Percentiles rank a stretch among this genome's conserved stretches.
phyloP scores from a whole-genome alignment of 2,329 filamentous ascomycete genomes.

The Aureobasidium pullulans region DNA sequence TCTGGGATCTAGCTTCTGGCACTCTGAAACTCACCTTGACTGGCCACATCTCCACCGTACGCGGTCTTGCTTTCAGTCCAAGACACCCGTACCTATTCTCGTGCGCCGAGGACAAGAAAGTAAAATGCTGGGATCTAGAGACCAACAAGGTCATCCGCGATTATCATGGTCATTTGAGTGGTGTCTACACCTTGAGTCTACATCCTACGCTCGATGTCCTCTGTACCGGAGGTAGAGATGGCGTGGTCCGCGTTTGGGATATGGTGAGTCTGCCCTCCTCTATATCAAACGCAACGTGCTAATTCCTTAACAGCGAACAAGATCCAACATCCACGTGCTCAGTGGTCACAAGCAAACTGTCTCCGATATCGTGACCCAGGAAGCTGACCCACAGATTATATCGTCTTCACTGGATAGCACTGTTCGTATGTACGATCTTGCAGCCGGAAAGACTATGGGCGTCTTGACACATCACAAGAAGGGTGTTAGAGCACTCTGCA shows the following conservation, averaged over 20 bases:
- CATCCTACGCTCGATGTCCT: slow-evolving; percentile 93
- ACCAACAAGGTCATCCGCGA: slow-evolving; percentile 97
- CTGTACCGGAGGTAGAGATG: slow-evolving; percentile 89
- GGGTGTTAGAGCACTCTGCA: slow-evolving; percentile 75
- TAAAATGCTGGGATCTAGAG: slow-evolving; percentile 98
- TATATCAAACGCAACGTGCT: not conserved
- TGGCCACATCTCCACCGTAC: slow-evolving; percentile 88
- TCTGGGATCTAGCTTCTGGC: slow-evolving; percentile 92
- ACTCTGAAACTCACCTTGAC: slow-evolving; percentile 79
- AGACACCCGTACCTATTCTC: slow-evolving; percentile 96
- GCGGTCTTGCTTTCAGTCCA: slow-evolving; percentile 84
- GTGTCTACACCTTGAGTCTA: slow-evolving; percentile 87
- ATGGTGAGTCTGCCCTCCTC: slow-evolving; percentile 46
- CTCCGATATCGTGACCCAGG: slow-evolving; percentile 82
- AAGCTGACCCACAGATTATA: slow-evolving; percentile 93
- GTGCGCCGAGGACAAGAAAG: slow-evolving; percentile 98
- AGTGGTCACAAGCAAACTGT: slow-evolving; percentile 87
- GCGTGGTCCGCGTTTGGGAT: slow-evolving; percentile 93
- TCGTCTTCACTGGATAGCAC: slow-evolving; percentile 87
- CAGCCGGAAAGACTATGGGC: slow-evolving; percentile 91
- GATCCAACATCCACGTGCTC: slow-evolving; percentile 91
- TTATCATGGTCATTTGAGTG: slow-evolving; percentile 95
- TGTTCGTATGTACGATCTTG: slow-evolving; percentile 88
- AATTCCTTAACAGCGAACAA: slow-evolving; percentile 49
- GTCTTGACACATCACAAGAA: slow-evolving; percentile 98